Base-by-base conservation (phyloP, 1,139 yeast species). In the Debaryomycetaceae sp. region DNA sequence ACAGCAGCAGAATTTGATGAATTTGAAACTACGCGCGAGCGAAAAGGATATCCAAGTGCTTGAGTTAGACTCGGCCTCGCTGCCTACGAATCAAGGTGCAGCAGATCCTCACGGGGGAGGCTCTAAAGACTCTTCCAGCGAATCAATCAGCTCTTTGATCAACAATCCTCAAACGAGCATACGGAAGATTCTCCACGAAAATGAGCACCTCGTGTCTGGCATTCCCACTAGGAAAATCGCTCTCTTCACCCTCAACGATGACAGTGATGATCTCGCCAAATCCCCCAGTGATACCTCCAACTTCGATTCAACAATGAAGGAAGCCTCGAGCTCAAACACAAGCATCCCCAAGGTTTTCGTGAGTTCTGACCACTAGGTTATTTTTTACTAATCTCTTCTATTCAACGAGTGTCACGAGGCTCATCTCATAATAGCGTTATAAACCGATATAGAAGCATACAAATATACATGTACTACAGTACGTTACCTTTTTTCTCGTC, bases 1-100 rank as follows among this genome's bases (percentile, higher is more conserved):
- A 39, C 75, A 70, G 48, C 76, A 73, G 49, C 72, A 68, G 47
- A 65, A 63, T 36, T 51, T 69, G 33, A 55, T 72, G 49, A 59
- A 53, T 43, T 52, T 61, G 45, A 66, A 62, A 46, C 51, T 62
- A 24, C 56, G 54, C 40, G 54, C 55, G 20, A 46, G 49, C 8
- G 56, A 54, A 34, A 24, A 42, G 11, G 46, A 50, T 8, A 46
- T 41, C 20, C 45, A 46, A 34, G 42, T 41, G 40, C 46, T 38
- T n/a, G 46, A 37, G 38, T 39, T n/a, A 14, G 34, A 37, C 17
- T 41, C 38, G 24, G 36, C 14, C 7, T 40, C 23, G 22, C 50
- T 17, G 43, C 45, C 47, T 39, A 42, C 34, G 17, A 49, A 45
- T 11, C 34, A 42, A 11, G 37, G 42, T 35, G 37, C 38, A 24